These are phyloP conservation scores for Ananas comosus DNA, from an alignment of 176 grass and related monocot genomes.

Conservation along the genomic window DNA sequence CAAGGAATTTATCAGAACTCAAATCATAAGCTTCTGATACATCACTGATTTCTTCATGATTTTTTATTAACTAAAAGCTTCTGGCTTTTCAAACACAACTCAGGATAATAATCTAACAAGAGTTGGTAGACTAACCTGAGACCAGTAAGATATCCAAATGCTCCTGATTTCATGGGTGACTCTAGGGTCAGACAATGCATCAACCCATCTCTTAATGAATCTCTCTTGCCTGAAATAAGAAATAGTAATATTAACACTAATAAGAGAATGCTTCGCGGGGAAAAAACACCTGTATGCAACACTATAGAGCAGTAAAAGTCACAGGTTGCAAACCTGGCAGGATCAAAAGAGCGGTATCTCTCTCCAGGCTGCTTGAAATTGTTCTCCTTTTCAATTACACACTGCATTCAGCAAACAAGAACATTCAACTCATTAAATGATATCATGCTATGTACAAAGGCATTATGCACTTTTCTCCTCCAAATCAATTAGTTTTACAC, in stretches of 20 bases:
- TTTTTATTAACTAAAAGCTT: background rate
- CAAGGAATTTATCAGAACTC: background rate
- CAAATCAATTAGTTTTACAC: too few relatives aligned
- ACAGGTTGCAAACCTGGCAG: constrained; percentile 46
- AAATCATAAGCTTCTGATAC: background rate
- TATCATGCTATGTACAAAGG: background rate
- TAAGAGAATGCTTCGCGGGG: background rate
- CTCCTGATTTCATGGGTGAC: constrained; percentile 84
- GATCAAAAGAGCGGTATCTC: constrained; percentile 65
- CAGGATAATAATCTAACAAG: background rate
- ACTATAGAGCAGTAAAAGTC: background rate
- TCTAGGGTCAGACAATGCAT: constrained; percentile 73
- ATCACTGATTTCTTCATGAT: background rate
- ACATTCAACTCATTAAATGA: background rate
- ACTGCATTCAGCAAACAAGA: constrained; percentile 25
- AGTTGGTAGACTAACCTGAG: constrained; percentile 44
- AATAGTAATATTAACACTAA: constrained; percentile 6
- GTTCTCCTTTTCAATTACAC: constrained; percentile 77
- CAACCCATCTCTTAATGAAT: constrained; percentile 79
- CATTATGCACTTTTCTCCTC: too few relatives aligned
- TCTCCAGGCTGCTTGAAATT: constrained; percentile 99
- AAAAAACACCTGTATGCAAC: background rate
- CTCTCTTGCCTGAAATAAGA: constrained; percentile 62
- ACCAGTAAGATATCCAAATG: constrained; percentile 96
- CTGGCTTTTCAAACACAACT: background rate